Conservation (phyloP, 768 basidiomycete species). For the Clavaria fumosa region DNA sequence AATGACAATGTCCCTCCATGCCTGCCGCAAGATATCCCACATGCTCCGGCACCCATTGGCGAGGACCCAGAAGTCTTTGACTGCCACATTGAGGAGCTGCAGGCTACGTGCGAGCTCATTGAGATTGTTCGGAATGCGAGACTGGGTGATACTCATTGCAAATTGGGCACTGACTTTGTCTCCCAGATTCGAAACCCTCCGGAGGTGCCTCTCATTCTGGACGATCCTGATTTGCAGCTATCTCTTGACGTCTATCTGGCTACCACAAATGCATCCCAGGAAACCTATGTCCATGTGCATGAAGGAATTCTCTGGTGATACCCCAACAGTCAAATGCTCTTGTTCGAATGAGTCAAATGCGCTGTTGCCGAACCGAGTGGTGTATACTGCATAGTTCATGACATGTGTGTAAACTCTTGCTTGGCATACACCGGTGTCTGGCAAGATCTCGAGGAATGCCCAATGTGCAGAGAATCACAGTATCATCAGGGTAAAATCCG, state of each 20-base stretch:
- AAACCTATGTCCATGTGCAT: conserved; percentile 12
- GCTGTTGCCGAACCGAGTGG: conserved; percentile 16
- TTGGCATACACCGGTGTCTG: conserved; percentile 22
- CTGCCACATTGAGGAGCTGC: too few species aligned
- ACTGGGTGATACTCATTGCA: too few species aligned
- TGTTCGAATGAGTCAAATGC: conserved; percentile 7
- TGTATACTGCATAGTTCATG: conserved; percentile 15
- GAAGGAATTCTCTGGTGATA: conserved; percentile 11
- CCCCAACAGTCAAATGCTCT: conserved; percentile 8
- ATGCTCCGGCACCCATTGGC: too few species aligned
- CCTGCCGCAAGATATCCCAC: too few species aligned
- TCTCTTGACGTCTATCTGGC: conserved; percentile 16
- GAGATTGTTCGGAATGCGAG: too few species aligned
- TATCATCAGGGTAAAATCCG: too few species aligned
- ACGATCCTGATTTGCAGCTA: conserved; percentile 10
- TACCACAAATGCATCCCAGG: conserved; percentile 15
- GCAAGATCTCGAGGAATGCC: conserved; percentile 9
- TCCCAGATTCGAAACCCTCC: too few species aligned
- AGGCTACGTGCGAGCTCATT: too few species aligned
- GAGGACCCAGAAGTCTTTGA: too few species aligned
- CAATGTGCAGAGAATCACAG: conserved; percentile 14
- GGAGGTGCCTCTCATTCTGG: too few species aligned
- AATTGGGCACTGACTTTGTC: too few species aligned
- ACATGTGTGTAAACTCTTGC: conserved; percentile 29
- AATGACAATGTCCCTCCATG: too few species aligned